These are phyloP conservation scores for Endocalyx cinctus DNA, from an alignment of 2,329 filamentous ascomycete genomes.

Conservation along the genomic window DNA sequence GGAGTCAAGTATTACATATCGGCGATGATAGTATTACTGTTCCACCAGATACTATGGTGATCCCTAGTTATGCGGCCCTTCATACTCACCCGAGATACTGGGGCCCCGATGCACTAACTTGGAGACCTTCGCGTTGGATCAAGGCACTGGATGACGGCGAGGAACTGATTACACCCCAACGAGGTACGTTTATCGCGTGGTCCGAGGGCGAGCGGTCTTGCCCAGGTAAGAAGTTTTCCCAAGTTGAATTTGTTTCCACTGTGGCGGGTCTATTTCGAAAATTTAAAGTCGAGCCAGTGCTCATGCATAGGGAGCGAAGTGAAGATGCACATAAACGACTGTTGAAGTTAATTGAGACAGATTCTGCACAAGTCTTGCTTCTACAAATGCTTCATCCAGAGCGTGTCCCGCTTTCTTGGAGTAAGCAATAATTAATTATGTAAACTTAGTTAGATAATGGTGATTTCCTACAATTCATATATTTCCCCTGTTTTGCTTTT, in stretches of 20 bases:
- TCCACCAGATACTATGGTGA: slow-evolving; percentile 11
- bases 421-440: too few species aligned
- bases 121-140: slow-evolving; percentile 17
- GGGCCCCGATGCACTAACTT: slow-evolving; percentile 14
- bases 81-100: slow-evolving; percentile 17
- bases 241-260: slow-evolving; percentile 26
- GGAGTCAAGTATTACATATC: slow-evolving; percentile 10
- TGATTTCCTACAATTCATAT: too few species aligned
- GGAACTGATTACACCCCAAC: slow-evolving; percentile 11
- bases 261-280: slow-evolving; percentile 12
- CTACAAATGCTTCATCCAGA: slow-evolving; percentile 12
- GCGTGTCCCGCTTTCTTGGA: slow-evolving; percentile 8
- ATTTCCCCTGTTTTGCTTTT: too few species aligned
- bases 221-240: slow-evolving; percentile 28
- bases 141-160: slow-evolving; percentile 9
- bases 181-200: slow-evolving; percentile 23
- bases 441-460: too few species aligned
- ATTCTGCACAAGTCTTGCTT: slow-evolving; percentile 5
- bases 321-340: slow-evolving; percentile 1
- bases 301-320: neutral
- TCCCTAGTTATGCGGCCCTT: slow-evolving; percentile 13
- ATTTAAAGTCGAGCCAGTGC: slow-evolving; percentile 2
- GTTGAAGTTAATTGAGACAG: slow-evolving; percentile 4
- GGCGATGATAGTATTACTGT: slow-evolving; percentile 9
- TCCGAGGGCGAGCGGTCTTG: slow-evolving; percentile 27